phyloP scores from a whole-genome alignment of 2,329 filamentous ascomycete species.

The Nemania diffusa region DNA sequence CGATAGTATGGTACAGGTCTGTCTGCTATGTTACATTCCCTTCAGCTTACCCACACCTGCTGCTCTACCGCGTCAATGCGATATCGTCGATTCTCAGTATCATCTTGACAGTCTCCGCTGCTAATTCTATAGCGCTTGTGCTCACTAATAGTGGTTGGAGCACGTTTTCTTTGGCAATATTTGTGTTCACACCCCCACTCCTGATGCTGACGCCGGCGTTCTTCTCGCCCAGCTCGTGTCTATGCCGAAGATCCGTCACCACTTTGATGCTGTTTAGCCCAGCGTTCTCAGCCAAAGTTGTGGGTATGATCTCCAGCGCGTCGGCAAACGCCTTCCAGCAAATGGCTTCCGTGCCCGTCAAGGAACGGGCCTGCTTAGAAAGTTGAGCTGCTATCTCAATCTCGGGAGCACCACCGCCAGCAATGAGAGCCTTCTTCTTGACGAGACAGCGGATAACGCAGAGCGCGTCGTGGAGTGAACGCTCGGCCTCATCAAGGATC shows the following conservation, averaged over 20 bases:
- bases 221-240: constrained; percentile 93
- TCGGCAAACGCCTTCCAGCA: constrained; percentile 99
- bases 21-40: constrained; percentile 39
- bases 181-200: constrained; percentile 94
- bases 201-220: constrained; percentile 99
- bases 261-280: constrained; percentile 99
- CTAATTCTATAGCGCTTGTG: constrained; percentile 96
- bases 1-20: constrained; percentile 5
- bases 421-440: constrained; percentile 99
- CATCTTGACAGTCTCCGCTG: constrained; percentile 99
- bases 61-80: constrained; percentile 66
- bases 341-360: constrained; percentile 93
- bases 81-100: constrained; percentile 75
- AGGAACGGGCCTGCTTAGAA: constrained; percentile 80
- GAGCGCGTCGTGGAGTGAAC: constrained; percentile 94
- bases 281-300: constrained; percentile 95
- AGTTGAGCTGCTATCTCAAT: constrained; percentile 94
- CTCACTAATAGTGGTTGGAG: constrained; percentile 95
- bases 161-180: constrained; percentile 97
- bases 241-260: constrained; percentile 92
- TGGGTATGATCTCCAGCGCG: constrained; percentile 95
- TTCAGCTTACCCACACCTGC: constrained; percentile 25
- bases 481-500: constrained; percentile 96
- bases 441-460: constrained; percentile 97
- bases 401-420: constrained; percentile 94